phyloP scores from a whole-genome alignment of 2,329 filamentous ascomycete genomes.

The Monilinia fructicola region DNA sequence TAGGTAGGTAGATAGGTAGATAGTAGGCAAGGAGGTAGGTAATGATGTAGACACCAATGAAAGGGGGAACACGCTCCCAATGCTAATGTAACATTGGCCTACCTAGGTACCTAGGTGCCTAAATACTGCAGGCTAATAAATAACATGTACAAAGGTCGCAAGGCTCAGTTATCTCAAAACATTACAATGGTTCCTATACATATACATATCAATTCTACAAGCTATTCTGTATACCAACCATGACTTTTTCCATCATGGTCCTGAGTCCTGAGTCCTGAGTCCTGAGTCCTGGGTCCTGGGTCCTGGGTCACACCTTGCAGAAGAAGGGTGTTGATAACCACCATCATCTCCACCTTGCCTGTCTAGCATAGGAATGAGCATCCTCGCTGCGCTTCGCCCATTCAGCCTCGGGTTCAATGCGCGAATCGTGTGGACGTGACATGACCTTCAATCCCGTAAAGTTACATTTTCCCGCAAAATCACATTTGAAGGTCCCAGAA shows the following conservation, averaged over 20 bases:
- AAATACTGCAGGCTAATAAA: no score
- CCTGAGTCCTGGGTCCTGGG: no score
- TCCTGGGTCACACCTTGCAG: background rate
- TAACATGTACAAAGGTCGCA: no score
- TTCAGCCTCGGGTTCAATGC: slow-evolving; percentile 25
- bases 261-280: no score
- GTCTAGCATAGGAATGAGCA: slow-evolving; percentile 25
- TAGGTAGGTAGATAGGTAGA: no score
- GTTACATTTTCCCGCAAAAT: slow-evolving; percentile 21
- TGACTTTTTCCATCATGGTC: background rate
- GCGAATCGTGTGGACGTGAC: background rate
- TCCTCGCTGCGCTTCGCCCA: slow-evolving; percentile 26
- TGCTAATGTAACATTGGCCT: no score
- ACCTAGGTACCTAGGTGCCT: no score
- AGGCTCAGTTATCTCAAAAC: background rate
- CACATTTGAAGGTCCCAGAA: slow-evolving; percentile 26
- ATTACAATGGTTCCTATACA: background rate
- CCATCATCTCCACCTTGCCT: slow-evolving; percentile 22
- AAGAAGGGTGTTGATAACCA: background rate
- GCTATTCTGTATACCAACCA: background rate
- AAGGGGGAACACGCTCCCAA: no score
- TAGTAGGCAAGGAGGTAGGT: no score
- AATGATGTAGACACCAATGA: no score
- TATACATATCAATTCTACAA: background rate
- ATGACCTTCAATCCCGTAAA: slow-evolving; percentile 28